Conservation (phyloP, 2,329 filamentous ascomycete genomes). For the Coleophoma cylindrospora region DNA sequence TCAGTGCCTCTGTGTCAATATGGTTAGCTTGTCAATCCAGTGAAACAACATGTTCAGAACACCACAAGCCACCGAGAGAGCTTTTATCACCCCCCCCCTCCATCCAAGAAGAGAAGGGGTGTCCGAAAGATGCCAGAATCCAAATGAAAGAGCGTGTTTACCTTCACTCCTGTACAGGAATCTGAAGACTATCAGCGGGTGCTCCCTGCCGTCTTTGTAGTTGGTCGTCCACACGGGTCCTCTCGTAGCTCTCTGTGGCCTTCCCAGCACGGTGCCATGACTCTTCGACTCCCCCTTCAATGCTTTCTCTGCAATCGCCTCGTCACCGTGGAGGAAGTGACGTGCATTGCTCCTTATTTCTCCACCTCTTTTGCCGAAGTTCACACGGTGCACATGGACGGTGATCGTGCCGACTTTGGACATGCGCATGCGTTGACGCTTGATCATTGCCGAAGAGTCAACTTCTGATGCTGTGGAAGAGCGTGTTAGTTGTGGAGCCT, state of each 20-base stretch:
- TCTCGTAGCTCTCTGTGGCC: not conserved
- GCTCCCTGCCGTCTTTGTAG: not conserved
- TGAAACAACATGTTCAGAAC: not conserved
- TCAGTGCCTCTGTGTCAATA: conserved; percentile 11
- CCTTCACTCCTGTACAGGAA: not conserved
- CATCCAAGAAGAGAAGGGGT: too few relatives aligned
- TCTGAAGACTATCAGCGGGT: not conserved
- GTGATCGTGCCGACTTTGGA: not conserved
- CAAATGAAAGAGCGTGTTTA: too few relatives aligned
- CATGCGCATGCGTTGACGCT: not conserved
- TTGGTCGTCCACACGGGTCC: not conserved
- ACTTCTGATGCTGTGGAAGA: not conserved
- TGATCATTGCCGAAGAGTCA: not conserved
- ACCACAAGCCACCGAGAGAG: too few relatives aligned
- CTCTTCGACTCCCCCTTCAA: not conserved
- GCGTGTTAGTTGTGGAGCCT: too few relatives aligned
- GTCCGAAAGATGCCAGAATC: too few relatives aligned
- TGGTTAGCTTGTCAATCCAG: not conserved
- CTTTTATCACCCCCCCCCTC: too few relatives aligned
- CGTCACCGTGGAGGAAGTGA: not conserved
- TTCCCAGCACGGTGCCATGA: not conserved
- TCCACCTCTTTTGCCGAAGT: not conserved
- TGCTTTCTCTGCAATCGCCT: not conserved
- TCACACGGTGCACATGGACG: not conserved
- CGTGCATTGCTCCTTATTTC: not conserved